Evolutionary conservation across 139 green algal species (phyloP), one percentile per base, ranked within the genome.

Genomic region (Tetraselmis striata): DNA sequence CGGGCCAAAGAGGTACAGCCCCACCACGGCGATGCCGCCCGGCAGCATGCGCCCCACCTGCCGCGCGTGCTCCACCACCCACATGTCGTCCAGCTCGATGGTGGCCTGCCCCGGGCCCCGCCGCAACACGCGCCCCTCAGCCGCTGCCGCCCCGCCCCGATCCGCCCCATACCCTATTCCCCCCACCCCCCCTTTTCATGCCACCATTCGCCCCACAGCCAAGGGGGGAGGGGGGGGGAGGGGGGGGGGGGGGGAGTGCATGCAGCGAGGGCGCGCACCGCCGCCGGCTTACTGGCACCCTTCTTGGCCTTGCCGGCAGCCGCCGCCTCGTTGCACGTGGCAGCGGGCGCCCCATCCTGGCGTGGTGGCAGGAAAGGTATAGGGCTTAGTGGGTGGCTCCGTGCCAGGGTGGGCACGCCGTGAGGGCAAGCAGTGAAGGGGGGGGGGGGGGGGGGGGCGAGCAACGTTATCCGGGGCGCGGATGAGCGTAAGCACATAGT

Each of bases 31-130:
- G 74, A 77, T 28, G 2, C 74, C 74, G 74, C 74, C 74, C 74
- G 74, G 74, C 26, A 77, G 25, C 74, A 77, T 77, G 23, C 74
- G 74, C 74, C 26, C 2, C 74, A 77, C 74, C 74, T 77, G 74
- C 26, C 74, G n/a, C 26, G 74, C 74, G 74, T 77, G 74, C 74
- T 77, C 74, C 25, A 29, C 74, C 26, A 29, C 74, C 74, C 74
- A 77, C 74, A 18, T 18, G 26, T 77, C 74, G 25, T 77, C 74
- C 74, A 77, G 74, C 23, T 28, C 25, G 25, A 77, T 28, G 74
- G 5, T 29, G 5, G 25, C 25, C 26, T 77, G 74, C 74, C 2
- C 25, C 5, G 25, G 25, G 23, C 22, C 74, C 74, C n/a, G 11
- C 45, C 45, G 18, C 45, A 5, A 18, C 45, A 67, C 45, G 45